A percentile compares a stretch with the other conserved stretches of the same genome.
phyloP scores from a whole-genome alignment of 768 basidiomycete genomes.

The Russula earlei region DNA sequence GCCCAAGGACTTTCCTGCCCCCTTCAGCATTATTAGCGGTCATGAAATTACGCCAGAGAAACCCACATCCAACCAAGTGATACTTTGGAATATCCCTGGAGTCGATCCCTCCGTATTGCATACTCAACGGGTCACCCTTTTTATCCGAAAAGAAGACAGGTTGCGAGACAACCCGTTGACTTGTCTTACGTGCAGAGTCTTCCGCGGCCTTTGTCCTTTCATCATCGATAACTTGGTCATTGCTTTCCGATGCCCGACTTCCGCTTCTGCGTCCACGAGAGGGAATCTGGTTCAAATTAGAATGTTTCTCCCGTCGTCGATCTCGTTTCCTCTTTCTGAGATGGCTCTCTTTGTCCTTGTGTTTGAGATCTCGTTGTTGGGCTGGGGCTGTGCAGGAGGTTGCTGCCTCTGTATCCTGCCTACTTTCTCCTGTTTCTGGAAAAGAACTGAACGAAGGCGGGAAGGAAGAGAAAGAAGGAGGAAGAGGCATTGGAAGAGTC shows the following conservation, averaged over 20 bases:
- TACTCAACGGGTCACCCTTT: slow-evolving; percentile 17
- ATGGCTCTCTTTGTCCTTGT: slow-evolving; percentile 24
- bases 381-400: slow-evolving; percentile 7
- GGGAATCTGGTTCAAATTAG: neutral
- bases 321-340: slow-evolving; percentile 23
- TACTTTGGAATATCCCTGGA: slow-evolving; percentile 17
- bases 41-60: neutral
- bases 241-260: neutral
- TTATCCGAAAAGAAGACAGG: slow-evolving; percentile 49
- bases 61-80: slow-evolving; percentile 17
- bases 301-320: slow-evolving; percentile 1
- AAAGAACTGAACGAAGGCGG: slow-evolving; percentile 63
- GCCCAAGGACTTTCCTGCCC: slow-evolving; percentile 18
- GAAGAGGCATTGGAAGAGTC: slow-evolving; percentile 31
- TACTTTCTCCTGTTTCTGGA: slow-evolving; percentile 43
- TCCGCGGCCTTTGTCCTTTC: slow-evolving; percentile 29
- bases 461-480: slow-evolving; percentile 53
- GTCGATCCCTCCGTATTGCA: slow-evolving; percentile 17
- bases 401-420: slow-evolving; percentile 21
- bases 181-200: slow-evolving; percentile 25
- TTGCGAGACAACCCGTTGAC: slow-evolving; percentile 24
- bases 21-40: slow-evolving; percentile 17
- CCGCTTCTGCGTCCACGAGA: slow-evolving; percentile 24
- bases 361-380: slow-evolving; percentile 17
- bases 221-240: slow-evolving; percentile 22